Conservation (phyloP, 805 yeast species). For the Wickerhamomyces alni region DNA sequence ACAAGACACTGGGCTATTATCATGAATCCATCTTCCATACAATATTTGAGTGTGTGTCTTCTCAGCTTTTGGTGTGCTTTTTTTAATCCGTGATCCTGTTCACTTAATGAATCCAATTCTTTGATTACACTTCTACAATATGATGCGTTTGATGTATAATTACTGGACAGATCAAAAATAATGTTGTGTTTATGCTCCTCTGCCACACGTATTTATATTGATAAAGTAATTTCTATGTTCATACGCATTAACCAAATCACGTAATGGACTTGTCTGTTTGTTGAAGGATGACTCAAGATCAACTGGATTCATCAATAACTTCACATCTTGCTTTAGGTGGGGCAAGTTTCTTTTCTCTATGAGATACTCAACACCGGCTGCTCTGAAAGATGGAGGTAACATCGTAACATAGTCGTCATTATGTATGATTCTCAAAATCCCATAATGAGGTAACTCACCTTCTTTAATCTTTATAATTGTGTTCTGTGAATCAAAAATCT, state of each 20-base stretch:
- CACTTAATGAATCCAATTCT: too few relatives aligned
- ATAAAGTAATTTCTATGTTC: slow-evolving; percentile 34
- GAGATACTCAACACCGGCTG: slow-evolving; percentile 28
- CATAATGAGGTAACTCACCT: slow-evolving; percentile 20
- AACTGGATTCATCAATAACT: slow-evolving; percentile 7
- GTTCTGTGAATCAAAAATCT: slow-evolving; percentile 31
- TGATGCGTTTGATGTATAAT: too few relatives aligned
- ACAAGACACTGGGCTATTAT: slow-evolving; percentile 69
- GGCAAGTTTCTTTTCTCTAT: slow-evolving; percentile 33
- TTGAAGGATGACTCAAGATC: too few relatives aligned
- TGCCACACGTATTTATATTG: slow-evolving; percentile 27
- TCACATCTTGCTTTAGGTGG: slow-evolving; percentile 20
- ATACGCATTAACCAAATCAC: slow-evolving; percentile 25
- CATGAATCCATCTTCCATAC: slow-evolving; percentile 12
- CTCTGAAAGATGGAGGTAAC: slow-evolving; percentile 44
- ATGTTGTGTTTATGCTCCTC: not conserved
- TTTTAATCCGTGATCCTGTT: too few relatives aligned
- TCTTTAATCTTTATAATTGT: slow-evolving; percentile 6
- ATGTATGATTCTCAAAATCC: slow-evolving; percentile 52
- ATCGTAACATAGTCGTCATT: slow-evolving; percentile 51
- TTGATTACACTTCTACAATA: too few relatives aligned
- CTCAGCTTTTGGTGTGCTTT: too few relatives aligned
- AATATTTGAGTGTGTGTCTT: too few relatives aligned
- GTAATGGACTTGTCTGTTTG: not conserved
- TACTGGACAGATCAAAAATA: too few relatives aligned